Evolutionary conservation across 2,329 filamentous ascomycete genomes (phyloP), one percentile per base, ranked within the genome.

Genomic region (Alternaria angustiovoidea): DNA sequence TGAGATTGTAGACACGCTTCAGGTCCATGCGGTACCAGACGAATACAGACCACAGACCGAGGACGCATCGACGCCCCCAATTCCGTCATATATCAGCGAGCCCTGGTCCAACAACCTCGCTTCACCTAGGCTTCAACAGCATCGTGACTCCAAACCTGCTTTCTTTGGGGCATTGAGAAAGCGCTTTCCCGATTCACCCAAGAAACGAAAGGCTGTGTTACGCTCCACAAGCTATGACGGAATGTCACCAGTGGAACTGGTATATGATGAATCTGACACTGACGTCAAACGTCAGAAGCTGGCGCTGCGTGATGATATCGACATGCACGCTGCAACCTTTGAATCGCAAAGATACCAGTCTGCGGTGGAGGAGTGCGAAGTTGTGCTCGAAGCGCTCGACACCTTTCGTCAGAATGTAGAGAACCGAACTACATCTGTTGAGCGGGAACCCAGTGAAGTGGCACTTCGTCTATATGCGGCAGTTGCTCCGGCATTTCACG

Each of bases 201-300:
- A 32, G 36, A 68, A 68, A 41, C 64, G 63, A 9, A 64, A 62
- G 8, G 54, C 57, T 9, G 53, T 61, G 8, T 56, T 20, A 8
- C 11, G 14, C 34, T 26, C 34, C 6, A 46, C 26, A 16, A 48
- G 32, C 18, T 18, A 54, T 16, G 34, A 53, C 18, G 38, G 26
- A 42, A 20, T 11, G 20, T 30, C 24, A 16, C 16, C 49, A 6
- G n/a, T 18, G 22, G n/a, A 41, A 9, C 6, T 24, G n/a, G 16
- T 38, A n/a, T 2, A 34, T 28, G 5, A 26, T 6, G 16, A 30
- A 7, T 12, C 34, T 12, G 41, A 42, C 14, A 28, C 26, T 12
- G n/a, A 39, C 18, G 24, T 47, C 12, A 57, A 60, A 24, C 56
- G 56, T 26, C 56, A 12, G 32, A 59, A 55, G 51, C 36, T 55